Base-by-base conservation (phyloP, 2,329 filamentous ascomycete species). In the Ophiostoma ulmi region DNA sequence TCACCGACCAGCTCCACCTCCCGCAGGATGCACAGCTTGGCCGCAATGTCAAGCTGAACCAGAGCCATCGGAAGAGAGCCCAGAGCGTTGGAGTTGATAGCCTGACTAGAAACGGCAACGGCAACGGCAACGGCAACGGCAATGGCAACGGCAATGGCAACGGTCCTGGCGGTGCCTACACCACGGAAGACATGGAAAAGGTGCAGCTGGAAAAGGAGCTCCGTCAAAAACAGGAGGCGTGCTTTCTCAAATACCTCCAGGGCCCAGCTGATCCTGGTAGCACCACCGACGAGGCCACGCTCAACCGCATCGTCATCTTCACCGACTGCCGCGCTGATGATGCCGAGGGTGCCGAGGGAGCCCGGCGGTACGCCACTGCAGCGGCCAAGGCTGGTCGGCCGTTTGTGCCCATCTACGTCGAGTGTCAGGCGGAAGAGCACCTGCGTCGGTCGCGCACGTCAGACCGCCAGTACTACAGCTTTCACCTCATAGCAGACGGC, bases 261-360 rank as follows among this genome's bases (percentile, higher is more conserved):
- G 41, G 58, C 31, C 73, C 76, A 31, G 17, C 61, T n/a, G 66
- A n/a, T 10, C 41, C 36, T 11, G 31, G 36, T 1, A 22, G 13
- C 31, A 14, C 14, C 1, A 26, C 36, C 13, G 55, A 44, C 26
- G 22, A 44, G 22, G n/a, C 65, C 10, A 7, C 20, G 20, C 17
- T 48, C 20, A 14, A 69, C 41, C 75, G 75, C 68, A 70, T 76
- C 36, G 73, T 76, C 68, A 74, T 79, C 67, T 75, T 78, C 52
- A 77, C 77, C 13, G 74, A 77, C 72, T 77, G 74, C 73, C 73
- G 74, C 8, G 73, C 76, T 39, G 75, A 76, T 70, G 76, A 75
- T 7, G 72, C 70, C 1, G 63, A 67, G 17, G 78, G 77, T 6
- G 74, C 73, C 1, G 70, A 71, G 13, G 70, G 73, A 5, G 74